Evolutionary conservation across 768 basidiomycete genomes (phyloP), one percentile per base, ranked within the genome.

Genomic region (Tephrocybe sp.): DNA sequence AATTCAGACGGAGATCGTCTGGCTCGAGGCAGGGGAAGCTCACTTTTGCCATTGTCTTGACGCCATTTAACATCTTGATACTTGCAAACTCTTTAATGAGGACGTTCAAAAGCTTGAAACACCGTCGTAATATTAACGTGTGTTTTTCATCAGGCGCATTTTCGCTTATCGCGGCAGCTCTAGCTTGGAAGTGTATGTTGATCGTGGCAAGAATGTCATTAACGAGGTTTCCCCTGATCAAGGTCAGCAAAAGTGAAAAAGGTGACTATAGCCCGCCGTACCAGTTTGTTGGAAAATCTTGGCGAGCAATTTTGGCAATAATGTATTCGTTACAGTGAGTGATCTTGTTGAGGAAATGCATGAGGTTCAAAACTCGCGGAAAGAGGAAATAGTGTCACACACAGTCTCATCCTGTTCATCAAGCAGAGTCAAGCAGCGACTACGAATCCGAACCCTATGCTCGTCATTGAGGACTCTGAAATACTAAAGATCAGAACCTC

Each of bases 351-450:
- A 41, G 19, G 43, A 46, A 30, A 47, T 18, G 44, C 37, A 29
- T 24, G 12, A 31, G 55, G 52, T 38, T 7, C n/a, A 16, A 39
- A 46, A 43, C 45, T 36, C 19, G 42, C 29, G 33, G 33, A 50
- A 13, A 59, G 16, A 19, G 37, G 10, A n/a, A 37, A 29, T 3
- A 40, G 30, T 25, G 12, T n/a, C 42, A 57, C 73, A 57, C 53
- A 89, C 92, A 25, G 81, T 81, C 47, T 88, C 86, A 60, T 94
- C 91, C 27, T 75, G 68, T 60, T 94, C 92, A 55, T 89, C 79
- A 24, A 94, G 63, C 52, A 94, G 83, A 5, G 73, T 59, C 44
- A 91, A 62, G 52, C 79, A 83, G 41, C 86, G 76, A 36, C 69
- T 67, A 23, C 91, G 79, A 49, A 93, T 89, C n/a, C 73, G 64